Evolutionary conservation across 192 early-diverging fungal genomes (phyloP), one percentile per base, ranked within the genome.

Genomic region (Coemansia javaensis): DNA sequence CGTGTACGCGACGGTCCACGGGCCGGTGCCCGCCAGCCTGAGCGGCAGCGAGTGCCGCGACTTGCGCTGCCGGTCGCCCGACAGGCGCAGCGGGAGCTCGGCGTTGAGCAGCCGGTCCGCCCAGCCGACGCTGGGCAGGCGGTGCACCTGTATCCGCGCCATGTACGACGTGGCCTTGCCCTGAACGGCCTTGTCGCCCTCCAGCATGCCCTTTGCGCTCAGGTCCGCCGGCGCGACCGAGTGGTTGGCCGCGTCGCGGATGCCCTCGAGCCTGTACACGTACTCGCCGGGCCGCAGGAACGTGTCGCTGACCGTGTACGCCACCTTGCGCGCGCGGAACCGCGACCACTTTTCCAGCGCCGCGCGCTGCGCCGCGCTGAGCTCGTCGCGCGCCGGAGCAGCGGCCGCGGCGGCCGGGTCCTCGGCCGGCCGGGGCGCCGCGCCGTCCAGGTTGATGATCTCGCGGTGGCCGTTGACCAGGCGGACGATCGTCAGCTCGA

Each of bases 231-330:
- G 47, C 6, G 37, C 21, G 5, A 56, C 60, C 6, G 60, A 56
- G 37, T 68, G 65, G 53, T 68, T 75, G 44, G 64, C 65, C 7
- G 59, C 60, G 22, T 68, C 64, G 15, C 61, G 59, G 4, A 64
- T 52, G 40, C 53, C 52, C 30, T 61, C 61, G 4, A 76, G 53
- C 53, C 60, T 56, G 53, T 68, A 69, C 32, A 76, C 61, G 5
- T 76, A 69, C 41, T 76, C 64, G 22, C 73, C 73, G 2, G 73
- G 37, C 14, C 50, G 60, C 32, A 58, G 31, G 44, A 69, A 68
- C 16, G 61, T 58, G 45, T 76, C 73, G 42, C 50, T 65, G 14
- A 76, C 43, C 22, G 58, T 49, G 27, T 65, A 61, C 7, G 43
- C 47, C 5, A 44, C 44, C 11, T 23, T 47, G 27, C 47, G 60